Evolutionary conservation across 2,329 filamentous ascomycete species (phyloP), one percentile per base, ranked within the genome.

Genomic region (Tricladium varicosporioides): DNA sequence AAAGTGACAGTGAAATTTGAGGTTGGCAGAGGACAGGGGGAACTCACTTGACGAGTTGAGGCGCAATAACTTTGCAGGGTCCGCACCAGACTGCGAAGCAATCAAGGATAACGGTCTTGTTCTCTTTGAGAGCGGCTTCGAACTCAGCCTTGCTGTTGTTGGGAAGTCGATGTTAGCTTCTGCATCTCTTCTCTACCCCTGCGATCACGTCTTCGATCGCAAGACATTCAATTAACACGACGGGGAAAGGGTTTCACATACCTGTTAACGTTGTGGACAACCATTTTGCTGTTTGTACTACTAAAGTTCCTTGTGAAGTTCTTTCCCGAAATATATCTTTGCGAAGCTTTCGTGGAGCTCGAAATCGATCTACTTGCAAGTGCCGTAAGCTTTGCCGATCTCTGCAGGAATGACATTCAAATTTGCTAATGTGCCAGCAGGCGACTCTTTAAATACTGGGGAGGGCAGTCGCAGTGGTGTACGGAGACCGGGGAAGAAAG

Each of bases 71-170:
- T 80, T 92, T 96, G 88, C 93, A 97, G 59, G 93, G 93, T 59
- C 91, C 92, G 79, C 93, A 97, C 92, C 92, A 97, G 61, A 79
- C 85, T 56, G 92, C 92, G 74, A 88, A 92, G 78, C 85, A 92
- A 79, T 97, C 93, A 69, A 97, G 78, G 60, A 97, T 77, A 66
- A 96, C 82, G 63, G 89, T 74, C 53, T 79, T 80, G 69, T 84
- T 78, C 66, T 76, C 69, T 54, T 76, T 71, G 58, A 87, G 66
- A 56, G 81, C 80, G 32, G 73, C 68, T 54, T 82, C 72, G 73
- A 84, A 92, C 31, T 85, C 82, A 19, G 75, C 69, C 70, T 80
- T 82, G 63, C 85, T 89, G 61, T 60, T 54, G 60, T 60, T 54
- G 14, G 52, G 15, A 48, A 53, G 10, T 16, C 10, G 22, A 49